Evolutionary conservation across 2,329 filamentous ascomycete genomes (phyloP).

Genomic region (Talaromyces sp.): DNA sequence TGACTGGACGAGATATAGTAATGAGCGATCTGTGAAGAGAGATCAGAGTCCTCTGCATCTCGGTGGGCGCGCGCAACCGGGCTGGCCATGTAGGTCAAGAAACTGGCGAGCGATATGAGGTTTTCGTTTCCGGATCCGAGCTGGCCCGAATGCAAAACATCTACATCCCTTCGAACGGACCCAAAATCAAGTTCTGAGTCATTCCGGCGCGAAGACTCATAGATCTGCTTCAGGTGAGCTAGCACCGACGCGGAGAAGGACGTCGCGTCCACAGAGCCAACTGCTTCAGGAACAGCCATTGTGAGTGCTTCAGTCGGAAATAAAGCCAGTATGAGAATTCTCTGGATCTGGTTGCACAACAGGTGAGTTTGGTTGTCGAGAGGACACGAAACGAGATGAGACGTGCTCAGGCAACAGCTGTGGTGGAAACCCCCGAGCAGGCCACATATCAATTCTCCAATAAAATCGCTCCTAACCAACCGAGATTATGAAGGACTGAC

Average conservation of each 20-base stretch:
- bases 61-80: slow-evolving; percentile 38
- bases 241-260: slow-evolving; percentile 27
- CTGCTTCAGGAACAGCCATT: background rate
- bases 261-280: background rate
- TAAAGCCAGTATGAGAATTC: background rate
- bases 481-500: background rate
- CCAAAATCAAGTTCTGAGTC: slow-evolving; percentile 19
- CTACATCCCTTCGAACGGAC: slow-evolving; percentile 16
- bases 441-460: background rate
- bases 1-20: slow-evolving; percentile 95
- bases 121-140: slow-evolving; percentile 11
- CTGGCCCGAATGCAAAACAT: background rate
- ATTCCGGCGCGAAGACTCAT: slow-evolving; percentile 20
- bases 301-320: background rate
- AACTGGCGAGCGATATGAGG: slow-evolving; percentile 34
- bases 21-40: slow-evolving; percentile 67
- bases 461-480: background rate
- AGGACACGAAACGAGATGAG: background rate
- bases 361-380: background rate
- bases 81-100: slow-evolving; percentile 45
- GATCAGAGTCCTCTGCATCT: slow-evolving; percentile 46
- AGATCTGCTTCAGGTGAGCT: slow-evolving; percentile 28
- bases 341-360: background rate
- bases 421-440: background rate
- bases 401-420: background rate